phyloP scores from a whole-genome alignment of 345 rosid species.

The Turnera subulata region DNA sequence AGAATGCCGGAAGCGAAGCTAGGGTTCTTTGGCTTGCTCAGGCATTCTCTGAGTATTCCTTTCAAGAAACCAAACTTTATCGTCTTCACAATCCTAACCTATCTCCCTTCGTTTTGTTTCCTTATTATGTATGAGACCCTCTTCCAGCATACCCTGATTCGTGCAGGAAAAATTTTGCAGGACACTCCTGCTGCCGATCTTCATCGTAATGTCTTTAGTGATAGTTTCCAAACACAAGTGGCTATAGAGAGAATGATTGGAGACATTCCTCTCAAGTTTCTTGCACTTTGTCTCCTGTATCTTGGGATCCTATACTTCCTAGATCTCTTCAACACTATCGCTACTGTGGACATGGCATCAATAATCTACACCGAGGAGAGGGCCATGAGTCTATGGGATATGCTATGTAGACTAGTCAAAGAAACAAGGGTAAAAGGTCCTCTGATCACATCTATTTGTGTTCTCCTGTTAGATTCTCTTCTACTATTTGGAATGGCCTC shows the following conservation, averaged over 20 bases:
- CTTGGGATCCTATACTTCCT: constrained; percentile 2
- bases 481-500: neutral
- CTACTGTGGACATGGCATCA: neutral
- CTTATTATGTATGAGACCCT: constrained; percentile 15
- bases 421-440: constrained; percentile 24
- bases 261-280: neutral
- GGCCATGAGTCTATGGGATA: constrained; percentile 14
- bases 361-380: constrained; percentile 1
- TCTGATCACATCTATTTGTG: constrained; percentile 19
- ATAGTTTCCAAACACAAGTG: no score
- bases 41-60: constrained; percentile 15
- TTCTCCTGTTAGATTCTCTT: constrained; percentile 11
- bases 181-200: neutral
- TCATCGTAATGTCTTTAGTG: neutral
- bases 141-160: constrained; percentile 18
- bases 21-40: constrained; percentile 19
- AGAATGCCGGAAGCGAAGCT: constrained; percentile 9
- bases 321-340: constrained; percentile 6
- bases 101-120: constrained; percentile 28
- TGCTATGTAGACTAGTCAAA: constrained; percentile 16
- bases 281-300: neutral
- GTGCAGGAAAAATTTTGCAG: neutral
- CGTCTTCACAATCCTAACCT: constrained; percentile 20
- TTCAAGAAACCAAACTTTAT: constrained; percentile 23
- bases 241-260: neutral